Conservation (phyloP, 306 rosid species). For the Quercus mongolica region DNA sequence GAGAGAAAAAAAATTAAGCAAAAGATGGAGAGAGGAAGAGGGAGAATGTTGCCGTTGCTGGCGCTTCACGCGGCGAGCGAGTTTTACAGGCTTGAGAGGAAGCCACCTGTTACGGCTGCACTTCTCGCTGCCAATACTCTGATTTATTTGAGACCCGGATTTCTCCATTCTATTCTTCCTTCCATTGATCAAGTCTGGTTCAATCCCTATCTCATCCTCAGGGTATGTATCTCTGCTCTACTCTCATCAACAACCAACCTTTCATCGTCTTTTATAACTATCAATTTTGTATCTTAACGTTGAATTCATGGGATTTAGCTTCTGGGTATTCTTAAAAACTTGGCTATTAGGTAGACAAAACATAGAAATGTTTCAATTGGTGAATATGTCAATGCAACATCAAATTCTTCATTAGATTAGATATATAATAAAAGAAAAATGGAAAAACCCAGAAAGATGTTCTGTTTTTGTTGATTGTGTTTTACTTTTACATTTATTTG, state of each 20-base stretch:
- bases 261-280: background rate
- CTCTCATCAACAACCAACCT: background rate
- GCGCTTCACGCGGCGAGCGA: conserved; percentile 73
- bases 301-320: too few relatives aligned
- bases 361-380: too few relatives aligned
- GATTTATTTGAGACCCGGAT: conserved; percentile 60
- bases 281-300: background rate
- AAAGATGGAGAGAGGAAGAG: conserved; percentile 55
- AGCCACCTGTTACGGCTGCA: conserved; percentile 80
- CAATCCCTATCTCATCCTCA: conserved; percentile 79
- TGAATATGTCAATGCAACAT: background rate
- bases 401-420: too few relatives aligned
- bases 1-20: background rate
- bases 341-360: too few relatives aligned
- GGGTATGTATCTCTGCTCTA: conserved; percentile 29
- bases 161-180: conserved; percentile 52
- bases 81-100: conserved; percentile 58
- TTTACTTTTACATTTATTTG: too few relatives aligned
- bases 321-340: too few relatives aligned
- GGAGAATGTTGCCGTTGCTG: conserved; percentile 66
- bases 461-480: too few relatives aligned
- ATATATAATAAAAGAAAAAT: background rate
- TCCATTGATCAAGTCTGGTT: conserved; percentile 68
- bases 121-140: conserved; percentile 80
- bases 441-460: background rate